A percentile compares a stretch with the other conserved stretches of the same genome.
Conservation (phyloP, 257 asterid genomes). For the Solanum sejunctum region DNA sequence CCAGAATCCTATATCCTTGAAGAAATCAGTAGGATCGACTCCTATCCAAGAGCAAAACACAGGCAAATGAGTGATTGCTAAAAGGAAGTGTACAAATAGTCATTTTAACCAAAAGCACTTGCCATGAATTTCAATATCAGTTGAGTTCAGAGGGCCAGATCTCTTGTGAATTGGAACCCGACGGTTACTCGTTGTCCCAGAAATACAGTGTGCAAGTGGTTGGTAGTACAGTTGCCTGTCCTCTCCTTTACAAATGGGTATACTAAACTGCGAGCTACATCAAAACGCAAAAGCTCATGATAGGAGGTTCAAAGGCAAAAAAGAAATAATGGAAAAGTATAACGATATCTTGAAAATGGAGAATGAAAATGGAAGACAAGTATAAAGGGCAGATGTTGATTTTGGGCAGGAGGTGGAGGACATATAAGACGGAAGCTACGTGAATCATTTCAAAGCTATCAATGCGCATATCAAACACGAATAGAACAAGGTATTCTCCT, state of each 20-base stretch:
- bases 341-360: not conserved
- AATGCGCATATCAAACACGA: not conserved
- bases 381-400: not conserved
- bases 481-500: not conserved
- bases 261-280: conserved; percentile 28
- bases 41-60: conserved; percentile 25
- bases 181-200: conserved; percentile 56
- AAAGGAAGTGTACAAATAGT: not conserved
- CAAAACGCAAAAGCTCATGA: not conserved
- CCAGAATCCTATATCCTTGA: conserved; percentile 61
- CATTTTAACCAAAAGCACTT: conserved; percentile 5
- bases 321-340: not conserved
- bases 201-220: conserved; percentile 60
- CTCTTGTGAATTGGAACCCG: conserved; percentile 69
- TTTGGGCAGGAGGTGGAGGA: not conserved
- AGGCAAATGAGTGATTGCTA: not conserved
- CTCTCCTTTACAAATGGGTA: conserved; percentile 68
- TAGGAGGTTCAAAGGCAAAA: not conserved
- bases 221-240: conserved; percentile 63
- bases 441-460: not conserved
- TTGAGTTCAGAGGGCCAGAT: conserved; percentile 34
- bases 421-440: not conserved
- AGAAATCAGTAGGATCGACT: conserved; percentile 60
- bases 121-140: conserved; percentile 62
- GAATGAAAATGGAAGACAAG: not conserved